Conservation (phyloP, 495 filamentous ascomycete genomes). For the Aspergillus kassunensis region DNA sequence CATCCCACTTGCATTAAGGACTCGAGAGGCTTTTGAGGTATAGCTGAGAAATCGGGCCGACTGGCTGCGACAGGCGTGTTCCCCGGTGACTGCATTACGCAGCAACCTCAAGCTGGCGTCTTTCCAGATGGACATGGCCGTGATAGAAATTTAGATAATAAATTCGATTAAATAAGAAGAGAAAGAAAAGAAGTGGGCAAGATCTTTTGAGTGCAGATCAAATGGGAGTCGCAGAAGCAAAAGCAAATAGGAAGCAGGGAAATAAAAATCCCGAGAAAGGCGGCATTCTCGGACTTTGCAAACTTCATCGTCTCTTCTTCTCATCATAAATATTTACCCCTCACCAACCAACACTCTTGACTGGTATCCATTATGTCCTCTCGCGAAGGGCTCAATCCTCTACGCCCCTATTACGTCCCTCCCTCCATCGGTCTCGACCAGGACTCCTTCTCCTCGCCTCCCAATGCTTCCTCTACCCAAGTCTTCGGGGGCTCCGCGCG, state of each 20-base stretch:
- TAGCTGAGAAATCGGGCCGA: slow-evolving; percentile 32
- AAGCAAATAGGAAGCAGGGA: slow-evolving; percentile 9
- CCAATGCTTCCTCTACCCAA: slow-evolving; percentile 44
- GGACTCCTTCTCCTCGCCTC: slow-evolving; percentile 28
- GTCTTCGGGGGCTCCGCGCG: slow-evolving; percentile 70
- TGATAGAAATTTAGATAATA: neutral
- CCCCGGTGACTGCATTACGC: slow-evolving; percentile 30
- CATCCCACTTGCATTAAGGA: slow-evolving; percentile 11
- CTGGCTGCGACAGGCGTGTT: slow-evolving; percentile 28
- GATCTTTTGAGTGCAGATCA: neutral
- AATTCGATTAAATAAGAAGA: slow-evolving; percentile 1
- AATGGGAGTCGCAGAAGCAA: neutral
- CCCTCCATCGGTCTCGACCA: slow-evolving; percentile 62
- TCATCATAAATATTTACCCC: slow-evolving; percentile 5
- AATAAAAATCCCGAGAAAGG: slow-evolving; percentile 20
- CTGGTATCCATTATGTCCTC: slow-evolving; percentile 29
- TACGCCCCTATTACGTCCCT: slow-evolving; percentile 92
- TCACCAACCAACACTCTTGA: slow-evolving; percentile 2
- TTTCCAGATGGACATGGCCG: slow-evolving; percentile 37
- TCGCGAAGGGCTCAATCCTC: slow-evolving; percentile 72
- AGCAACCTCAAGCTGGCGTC: slow-evolving; percentile 33
- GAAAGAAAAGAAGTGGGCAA: slow-evolving; percentile 5
- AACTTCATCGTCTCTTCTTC: slow-evolving; percentile 2
- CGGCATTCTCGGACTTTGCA: slow-evolving; percentile 23
- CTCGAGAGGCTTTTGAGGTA: slow-evolving; percentile 23